These are phyloP conservation scores for Withania somnifera DNA, from an alignment of 305 asterid species.

Conservation along the genomic window DNA sequence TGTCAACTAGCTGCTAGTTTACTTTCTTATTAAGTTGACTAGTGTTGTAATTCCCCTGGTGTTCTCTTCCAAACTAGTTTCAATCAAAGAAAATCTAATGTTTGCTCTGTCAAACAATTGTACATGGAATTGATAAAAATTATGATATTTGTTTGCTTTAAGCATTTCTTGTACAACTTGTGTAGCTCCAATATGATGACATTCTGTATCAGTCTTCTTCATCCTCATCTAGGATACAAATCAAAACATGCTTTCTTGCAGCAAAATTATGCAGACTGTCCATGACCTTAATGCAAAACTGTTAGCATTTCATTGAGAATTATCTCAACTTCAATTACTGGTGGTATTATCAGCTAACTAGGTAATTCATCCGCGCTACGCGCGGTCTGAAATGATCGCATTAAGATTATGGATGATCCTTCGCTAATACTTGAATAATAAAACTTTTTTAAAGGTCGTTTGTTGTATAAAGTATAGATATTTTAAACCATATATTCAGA, in stretches of 20 bases:
- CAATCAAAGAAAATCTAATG: not conserved
- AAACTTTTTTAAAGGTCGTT: too few species aligned
- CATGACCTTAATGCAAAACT: too few species aligned
- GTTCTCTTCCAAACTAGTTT: not conserved
- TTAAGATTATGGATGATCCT: too few species aligned
- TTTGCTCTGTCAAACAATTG: not conserved
- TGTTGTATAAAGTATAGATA: too few species aligned
- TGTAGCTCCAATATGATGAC: not conserved
- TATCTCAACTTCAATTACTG: not conserved
- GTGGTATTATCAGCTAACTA: not conserved
- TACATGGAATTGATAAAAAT: not conserved
- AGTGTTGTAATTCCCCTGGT: not conserved
- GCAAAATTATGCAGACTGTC: not conserved
- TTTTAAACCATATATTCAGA: too few species aligned
- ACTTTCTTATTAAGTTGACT: not conserved
- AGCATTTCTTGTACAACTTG: not conserved
- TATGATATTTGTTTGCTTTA: not conserved
- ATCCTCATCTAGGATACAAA: conserved; percentile 85
- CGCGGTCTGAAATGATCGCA: too few species aligned
- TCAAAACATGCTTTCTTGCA: conserved; percentile 69
- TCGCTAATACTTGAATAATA: too few species aligned
- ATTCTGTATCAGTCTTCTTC: conserved; percentile 67
- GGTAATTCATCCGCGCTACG: too few species aligned
- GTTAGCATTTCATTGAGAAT: too few species aligned
- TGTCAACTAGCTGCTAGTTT: not conserved